Evolutionary conservation across 164 flowering plant genomes (phyloP), one percentile per base, ranked within the genome.

Genomic region (Aristolochia contorta): DNA sequence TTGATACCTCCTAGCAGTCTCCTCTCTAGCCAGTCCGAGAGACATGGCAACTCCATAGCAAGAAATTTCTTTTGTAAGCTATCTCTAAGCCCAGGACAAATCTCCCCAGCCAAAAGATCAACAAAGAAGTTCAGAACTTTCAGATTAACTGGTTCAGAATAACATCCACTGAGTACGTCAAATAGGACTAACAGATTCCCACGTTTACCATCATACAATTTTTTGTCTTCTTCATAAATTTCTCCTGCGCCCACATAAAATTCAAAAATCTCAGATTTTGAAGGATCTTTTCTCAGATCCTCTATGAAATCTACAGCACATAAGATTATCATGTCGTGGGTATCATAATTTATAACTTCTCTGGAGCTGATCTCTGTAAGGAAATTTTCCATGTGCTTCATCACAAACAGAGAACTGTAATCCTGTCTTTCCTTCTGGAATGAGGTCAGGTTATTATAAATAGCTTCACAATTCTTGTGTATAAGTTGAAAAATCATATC

Each of bases 1-100:
- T 61, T 47, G 13, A 55, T 46, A 68, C 75, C 68, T 55, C 95
- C 95, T 53, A 94, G 69, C 12, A 94, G 77, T 71, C 95, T 82
- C 60, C 65, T 81, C 70, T 82, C 95, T 74, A 94, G 72, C 99
- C 99, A 94, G 56, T 78, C 80, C 0, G 91, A 85, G 49, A 94
- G 65, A 58, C 56, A 60, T 68, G 27, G 56, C 63, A 79, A 61
- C 68, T 91, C 85, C 84, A 83, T 80, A 69, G 49, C 64, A 64
- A 80, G 74, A 66, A 91, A 88, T 67, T 85, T 91, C 61, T 65
- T 65, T 54, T 83, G 86, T 47, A 85, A 55, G 68, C 72, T 80
- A 58, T 65, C 72, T 65, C 77, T 83, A 47, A 89, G 76, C 59
- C 72, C 79, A 71, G 79, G 66, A 71, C 74, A 79, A 18, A 73